Base-by-base conservation (phyloP, 2,329 filamentous ascomycete species). In the Aspergillus fijiensis region DNA sequence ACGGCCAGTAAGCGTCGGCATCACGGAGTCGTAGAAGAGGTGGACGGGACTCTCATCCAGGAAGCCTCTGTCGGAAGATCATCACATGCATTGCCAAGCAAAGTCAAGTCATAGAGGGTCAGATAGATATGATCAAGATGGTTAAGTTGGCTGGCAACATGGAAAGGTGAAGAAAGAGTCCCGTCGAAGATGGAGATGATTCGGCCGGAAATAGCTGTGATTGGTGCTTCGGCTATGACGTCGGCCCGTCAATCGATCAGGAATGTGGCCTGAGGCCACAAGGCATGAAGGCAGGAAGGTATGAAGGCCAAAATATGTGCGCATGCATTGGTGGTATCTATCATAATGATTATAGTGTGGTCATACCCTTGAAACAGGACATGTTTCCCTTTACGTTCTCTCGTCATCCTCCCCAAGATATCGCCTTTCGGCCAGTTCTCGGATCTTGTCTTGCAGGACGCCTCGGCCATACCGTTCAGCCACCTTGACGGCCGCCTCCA, bases 401-500 rank as follows among this genome's bases (percentile, higher is more conserved):
- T 83, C 79, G 63, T 86, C 87, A 21, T 85, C 85, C 73, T 85
- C 77, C 9, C 85, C 87, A 60, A 83, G 81, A 47, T 88, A 77
- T 71, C 87, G 83, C 71, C 81, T 82, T 80, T 97, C 93, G 0
- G 88, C 92, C 69, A 95, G 69, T 72, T 96, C 91, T 55, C 88
- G 84, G 71, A 99, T 98, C 85, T 98, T 98, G 70, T 94, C 91
- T 48, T 89, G 89, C 67, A 99, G 77, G 27, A 97, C 85, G 47
- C 85, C 84, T 62, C 90, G 82, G 10, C 90, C 90, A 78, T 96
- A 99, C 67, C 94, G 83, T 72, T 89, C 86, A 9, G 95, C 95
- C 53, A 99, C 86, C 82, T 96, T 96, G 59, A 87, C 86, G 1
- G 95, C 95, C 4, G 94, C 90, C 74, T 97, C 92, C 60, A 96